These are phyloP conservation scores for Leccinum subfulvum DNA, from an alignment of 1,284 basidiomycete genomes.

Conservation along the genomic window DNA sequence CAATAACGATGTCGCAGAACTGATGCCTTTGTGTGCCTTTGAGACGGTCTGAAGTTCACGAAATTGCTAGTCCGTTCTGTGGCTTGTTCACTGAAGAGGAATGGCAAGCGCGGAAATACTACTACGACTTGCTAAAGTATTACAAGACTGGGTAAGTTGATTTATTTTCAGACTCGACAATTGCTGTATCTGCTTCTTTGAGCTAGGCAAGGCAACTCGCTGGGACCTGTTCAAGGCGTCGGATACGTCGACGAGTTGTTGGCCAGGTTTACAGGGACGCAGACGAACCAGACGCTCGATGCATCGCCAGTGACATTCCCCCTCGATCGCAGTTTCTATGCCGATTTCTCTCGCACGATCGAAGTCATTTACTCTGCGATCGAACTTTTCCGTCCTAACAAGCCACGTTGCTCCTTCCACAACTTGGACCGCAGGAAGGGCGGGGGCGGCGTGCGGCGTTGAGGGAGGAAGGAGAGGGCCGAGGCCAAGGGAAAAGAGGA, in stretches of 20 bases:
- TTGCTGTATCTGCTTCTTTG: conserved; percentile 3
- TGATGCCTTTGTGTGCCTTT: conserved; percentile 80
- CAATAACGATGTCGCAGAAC: conserved; percentile 52
- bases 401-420: conserved; percentile 22
- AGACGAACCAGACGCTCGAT: conserved; percentile 80
- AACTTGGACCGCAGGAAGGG: too few species aligned
- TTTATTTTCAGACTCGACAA: not conserved
- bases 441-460: not conserved
- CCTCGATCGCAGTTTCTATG: conserved; percentile 61
- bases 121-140: conserved; percentile 73
- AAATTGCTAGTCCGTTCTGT: conserved; percentile 68
- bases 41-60: conserved; percentile 57
- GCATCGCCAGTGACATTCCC: conserved; percentile 69
- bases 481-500: not conserved
- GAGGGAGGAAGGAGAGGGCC: not conserved
- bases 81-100: conserved; percentile 58
- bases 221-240: conserved; percentile 76
- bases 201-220: conserved; percentile 57
- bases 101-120: conserved; percentile 68
- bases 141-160: conserved; percentile 63
- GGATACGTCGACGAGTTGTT: conserved; percentile 86
- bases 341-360: conserved; percentile 77
- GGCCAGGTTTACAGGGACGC: conserved; percentile 77
- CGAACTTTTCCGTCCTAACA: conserved; percentile 57
- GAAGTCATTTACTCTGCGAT: conserved; percentile 67